Base-by-base conservation (phyloP, 2,329 filamentous ascomycete genomes). In the Bretziella fagacearum region DNA sequence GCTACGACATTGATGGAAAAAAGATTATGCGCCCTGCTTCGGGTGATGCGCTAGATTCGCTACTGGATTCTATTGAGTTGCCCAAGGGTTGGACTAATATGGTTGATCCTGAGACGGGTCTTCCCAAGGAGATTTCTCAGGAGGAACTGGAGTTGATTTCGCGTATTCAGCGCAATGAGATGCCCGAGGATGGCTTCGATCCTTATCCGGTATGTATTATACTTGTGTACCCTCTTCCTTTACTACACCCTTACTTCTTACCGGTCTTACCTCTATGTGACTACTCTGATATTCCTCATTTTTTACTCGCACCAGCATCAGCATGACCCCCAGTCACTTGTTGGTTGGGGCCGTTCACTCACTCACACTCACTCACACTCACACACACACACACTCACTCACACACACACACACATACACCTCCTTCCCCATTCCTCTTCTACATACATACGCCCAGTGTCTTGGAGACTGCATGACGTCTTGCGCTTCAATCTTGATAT, bases 1-100 rank as follows among this genome's bases (percentile, higher is more conserved):
- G 91, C 51, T 98, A 98, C 65, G 84, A 95, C 57, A 96, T 98
- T 66, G 93, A 98, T 62, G 91, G 91, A 62, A 95, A 93, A 73
- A 93, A 84, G 63, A 94, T 98, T 53, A 84, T 94, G 79, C 81
- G 91, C 45, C 91, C 91, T 5, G 91, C 93, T 3, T 89, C 86
- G 55, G 89, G 89, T 45, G 82, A 94, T 60, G 91, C 91, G 29
- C 67, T 98, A 26, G 91, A 98, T 67, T 85, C 86, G 10, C 71
- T 98, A 36, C 70, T 98, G 7, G 89, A 98, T 57, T 95, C 84
- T 63, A 98, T 98, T 56, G 91, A 98, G 58, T 70, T 98, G 29
- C 91, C 91, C 11, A 86, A 94, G 69, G 91, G 89, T 53, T 98
- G 87, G 86, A 98, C 91, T 46, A 91, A 89, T 49, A 68, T 96